Conservation (phyloP, 331 rosid genomes). For the Quercus lobata region DNA sequence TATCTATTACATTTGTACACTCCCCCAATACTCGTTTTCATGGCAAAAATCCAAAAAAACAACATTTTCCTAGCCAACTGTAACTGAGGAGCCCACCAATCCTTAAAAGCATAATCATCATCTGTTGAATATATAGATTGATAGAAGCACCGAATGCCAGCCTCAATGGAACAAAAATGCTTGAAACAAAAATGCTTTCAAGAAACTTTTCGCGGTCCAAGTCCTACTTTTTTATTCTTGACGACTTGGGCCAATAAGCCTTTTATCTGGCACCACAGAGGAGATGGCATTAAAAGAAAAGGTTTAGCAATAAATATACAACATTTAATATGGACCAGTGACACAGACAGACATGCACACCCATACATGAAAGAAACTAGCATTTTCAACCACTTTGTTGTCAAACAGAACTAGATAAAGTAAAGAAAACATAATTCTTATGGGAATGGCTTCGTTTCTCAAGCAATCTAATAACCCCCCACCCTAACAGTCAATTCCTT, state of each 20-base stretch:
- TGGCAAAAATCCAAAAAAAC: conserved; percentile 5
- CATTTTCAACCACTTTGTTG: neutral
- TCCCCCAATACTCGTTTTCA: conserved; percentile 8
- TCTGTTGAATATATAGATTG: neutral
- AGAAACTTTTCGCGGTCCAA: neutral
- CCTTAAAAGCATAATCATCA: neutral
- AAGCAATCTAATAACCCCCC: neutral
- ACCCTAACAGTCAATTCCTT: neutral
- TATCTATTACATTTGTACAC: conserved; percentile 13
- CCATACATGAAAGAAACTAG: too few relatives aligned
- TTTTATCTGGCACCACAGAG: conserved; percentile 9
- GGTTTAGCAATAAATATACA: neutral
- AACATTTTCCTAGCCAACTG: conserved; percentile 22
- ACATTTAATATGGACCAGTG: neutral
- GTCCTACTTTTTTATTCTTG: neutral
- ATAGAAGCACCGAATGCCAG: conserved; percentile 7
- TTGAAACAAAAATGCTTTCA: neutral
- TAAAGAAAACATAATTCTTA: neutral
- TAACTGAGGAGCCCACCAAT: conserved; percentile 10
- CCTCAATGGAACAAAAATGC: neutral
- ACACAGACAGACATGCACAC: neutral
- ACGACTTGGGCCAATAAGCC: neutral
- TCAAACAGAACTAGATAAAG: neutral
- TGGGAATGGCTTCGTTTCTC: neutral
- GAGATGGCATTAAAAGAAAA: neutral